A percentile compares a stretch with the other conserved stretches of the same genome.
Conservation (phyloP, 2,329 filamentous ascomycete genomes). For the Colletotrichum sp. region DNA sequence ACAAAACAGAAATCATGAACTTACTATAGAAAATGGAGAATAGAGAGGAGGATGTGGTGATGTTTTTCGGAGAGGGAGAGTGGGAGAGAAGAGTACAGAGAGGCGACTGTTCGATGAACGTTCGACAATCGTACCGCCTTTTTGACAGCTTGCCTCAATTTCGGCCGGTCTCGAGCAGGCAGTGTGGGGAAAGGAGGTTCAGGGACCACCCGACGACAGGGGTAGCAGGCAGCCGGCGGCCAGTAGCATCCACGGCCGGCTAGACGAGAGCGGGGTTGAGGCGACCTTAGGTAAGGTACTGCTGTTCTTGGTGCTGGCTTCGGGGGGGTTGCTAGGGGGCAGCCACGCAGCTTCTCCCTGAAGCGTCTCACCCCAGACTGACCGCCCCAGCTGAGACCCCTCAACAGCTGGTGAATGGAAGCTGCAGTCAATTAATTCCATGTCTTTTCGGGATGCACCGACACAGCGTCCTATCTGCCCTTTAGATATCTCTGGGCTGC, state of each 20-base stretch:
- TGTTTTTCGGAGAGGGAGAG: constrained; percentile 16
- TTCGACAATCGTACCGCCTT: constrained; percentile 24
- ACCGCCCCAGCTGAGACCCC: neutral
- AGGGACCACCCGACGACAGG: constrained; percentile 19
- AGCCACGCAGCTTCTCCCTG: neutral
- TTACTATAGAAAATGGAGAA: neutral
- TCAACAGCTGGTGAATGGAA: neutral
- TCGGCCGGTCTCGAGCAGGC: constrained; percentile 17
- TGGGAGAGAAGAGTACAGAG: constrained; percentile 7
- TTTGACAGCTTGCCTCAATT: constrained; percentile 39
- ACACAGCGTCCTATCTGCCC: neutral
- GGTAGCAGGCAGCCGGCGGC: constrained; percentile 8
- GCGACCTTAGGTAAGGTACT: constrained; percentile 17
- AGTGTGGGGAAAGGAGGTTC: constrained; percentile 31
- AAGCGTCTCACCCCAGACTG: neutral
- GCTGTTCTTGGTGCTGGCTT: neutral
- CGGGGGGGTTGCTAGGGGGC: neutral
- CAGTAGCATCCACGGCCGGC: neutral
- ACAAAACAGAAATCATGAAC: neutral
- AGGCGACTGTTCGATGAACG: constrained; percentile 7
- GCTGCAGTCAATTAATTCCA: neutral
- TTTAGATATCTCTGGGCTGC: neutral
- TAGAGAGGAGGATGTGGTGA: neutral
- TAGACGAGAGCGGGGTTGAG: constrained; percentile 18
- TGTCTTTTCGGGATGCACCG: neutral